phyloP scores from a whole-genome alignment of 768 basidiomycete genomes.

The Tylopilus intermedius region DNA sequence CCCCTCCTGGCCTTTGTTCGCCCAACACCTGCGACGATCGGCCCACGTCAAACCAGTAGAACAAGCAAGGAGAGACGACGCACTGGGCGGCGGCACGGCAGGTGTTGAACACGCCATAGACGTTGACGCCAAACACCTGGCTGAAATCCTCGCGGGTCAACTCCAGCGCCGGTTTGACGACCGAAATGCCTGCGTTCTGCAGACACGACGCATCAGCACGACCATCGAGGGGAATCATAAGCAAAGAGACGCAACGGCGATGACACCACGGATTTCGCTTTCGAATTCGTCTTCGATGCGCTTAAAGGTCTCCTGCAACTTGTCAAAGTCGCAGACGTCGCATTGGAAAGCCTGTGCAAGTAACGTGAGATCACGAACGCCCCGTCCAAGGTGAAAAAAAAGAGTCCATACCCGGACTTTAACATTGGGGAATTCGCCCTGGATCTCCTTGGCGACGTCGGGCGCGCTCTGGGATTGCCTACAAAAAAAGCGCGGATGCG shows the following conservation, averaged over 20 bases:
- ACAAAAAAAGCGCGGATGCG: background rate
- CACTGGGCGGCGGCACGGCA: slow-evolving; percentile 55
- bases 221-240: no score
- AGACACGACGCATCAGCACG: background rate
- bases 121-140: slow-evolving; percentile 53
- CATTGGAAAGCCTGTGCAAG: slow-evolving; percentile 52
- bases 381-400: no score
- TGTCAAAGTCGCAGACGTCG: slow-evolving; percentile 48
- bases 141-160: slow-evolving; percentile 52
- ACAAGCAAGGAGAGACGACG: slow-evolving; percentile 1
- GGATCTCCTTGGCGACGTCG: slow-evolving; percentile 43
- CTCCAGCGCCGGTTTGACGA: slow-evolving; percentile 58
- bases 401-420: slow-evolving; percentile 32
- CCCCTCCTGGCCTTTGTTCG: slow-evolving; percentile 29
- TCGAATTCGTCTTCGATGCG: slow-evolving; percentile 46
- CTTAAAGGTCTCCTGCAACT: slow-evolving; percentile 41
- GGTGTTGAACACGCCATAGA: slow-evolving; percentile 63
- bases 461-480: slow-evolving; percentile 47
- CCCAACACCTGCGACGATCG: slow-evolving; percentile 39
- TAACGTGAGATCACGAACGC: background rate
- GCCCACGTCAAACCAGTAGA: background rate
- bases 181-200: slow-evolving; percentile 60
- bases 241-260: slow-evolving; percentile 40
- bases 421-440: slow-evolving; percentile 39
- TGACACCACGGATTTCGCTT: slow-evolving; percentile 44